Evolutionary conservation across 225 moss, liverwort and hornwort genomes (phyloP).

Genomic region (Anthoceros angustus): DNA sequence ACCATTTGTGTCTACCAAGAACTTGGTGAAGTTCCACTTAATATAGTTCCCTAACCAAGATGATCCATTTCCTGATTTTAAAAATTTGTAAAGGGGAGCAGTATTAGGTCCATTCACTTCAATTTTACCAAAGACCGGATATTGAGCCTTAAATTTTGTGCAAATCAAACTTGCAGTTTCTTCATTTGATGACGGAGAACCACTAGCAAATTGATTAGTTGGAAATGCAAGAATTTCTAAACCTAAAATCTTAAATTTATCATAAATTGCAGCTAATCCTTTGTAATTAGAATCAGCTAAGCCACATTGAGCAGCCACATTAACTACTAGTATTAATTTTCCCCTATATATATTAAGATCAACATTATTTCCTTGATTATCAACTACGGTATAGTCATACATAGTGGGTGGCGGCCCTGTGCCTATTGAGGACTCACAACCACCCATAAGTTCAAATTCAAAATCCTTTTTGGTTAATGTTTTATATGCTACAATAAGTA

Average conservation of each 20-base stretch:
- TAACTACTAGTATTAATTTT: constrained; percentile 83
- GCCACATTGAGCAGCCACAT: constrained; percentile 83
- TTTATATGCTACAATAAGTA: too few relatives aligned
- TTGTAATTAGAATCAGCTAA: constrained; percentile 62
- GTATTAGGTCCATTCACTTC: constrained; percentile 73
- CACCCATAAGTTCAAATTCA: neutral
- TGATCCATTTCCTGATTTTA: constrained; percentile 73
- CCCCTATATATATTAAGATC: constrained; percentile 59
- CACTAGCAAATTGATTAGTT: constrained; percentile 86
- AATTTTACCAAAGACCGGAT: constrained; percentile 83
- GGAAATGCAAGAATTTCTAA: constrained; percentile 82
- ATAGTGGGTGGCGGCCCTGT: neutral
- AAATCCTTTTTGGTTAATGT: too few relatives aligned
- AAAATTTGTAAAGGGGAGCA: constrained; percentile 61
- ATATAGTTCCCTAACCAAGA: constrained; percentile 58
- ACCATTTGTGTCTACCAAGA: constrained; percentile 69
- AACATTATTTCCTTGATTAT: constrained; percentile 46
- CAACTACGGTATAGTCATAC: constrained; percentile 15
- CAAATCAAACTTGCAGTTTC: constrained; percentile 80
- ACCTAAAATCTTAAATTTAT: constrained; percentile 33
- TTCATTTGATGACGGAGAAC: constrained; percentile 66
- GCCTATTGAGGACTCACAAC: neutral
- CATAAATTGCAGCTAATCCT: constrained; percentile 54
- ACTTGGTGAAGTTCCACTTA: constrained; percentile 97
- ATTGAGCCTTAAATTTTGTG: constrained; percentile 75